Evolutionary conservation across 2,329 filamentous ascomycete species (phyloP).

Genomic region (Trichocomaceae sp.): DNA sequence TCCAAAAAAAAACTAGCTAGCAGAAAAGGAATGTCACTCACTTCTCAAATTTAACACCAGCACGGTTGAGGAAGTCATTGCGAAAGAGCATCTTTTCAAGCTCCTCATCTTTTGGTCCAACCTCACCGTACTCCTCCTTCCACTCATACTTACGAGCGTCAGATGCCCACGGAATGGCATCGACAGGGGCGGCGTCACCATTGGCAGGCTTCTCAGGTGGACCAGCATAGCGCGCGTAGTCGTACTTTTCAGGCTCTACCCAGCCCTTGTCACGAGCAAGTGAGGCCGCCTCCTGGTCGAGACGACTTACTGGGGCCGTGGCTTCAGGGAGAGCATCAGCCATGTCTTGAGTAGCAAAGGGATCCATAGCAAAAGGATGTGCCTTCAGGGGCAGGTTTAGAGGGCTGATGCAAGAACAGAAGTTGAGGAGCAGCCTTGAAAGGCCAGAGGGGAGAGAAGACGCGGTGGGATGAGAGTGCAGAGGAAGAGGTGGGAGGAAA

Average conservation of each 20-base stretch:
- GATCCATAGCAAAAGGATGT: conserved; percentile 13
- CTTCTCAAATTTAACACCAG: conserved; percentile 59
- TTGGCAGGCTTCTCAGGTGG: conserved; percentile 17
- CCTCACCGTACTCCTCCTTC: conserved; percentile 76
- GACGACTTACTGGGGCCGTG: conserved; percentile 15
- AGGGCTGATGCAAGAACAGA: not conserved
- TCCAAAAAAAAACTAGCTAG: not conserved
- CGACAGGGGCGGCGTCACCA: conserved; percentile 17
- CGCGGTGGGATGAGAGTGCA: not conserved
- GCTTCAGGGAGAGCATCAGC: conserved; percentile 19
- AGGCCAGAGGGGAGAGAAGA: not conserved
- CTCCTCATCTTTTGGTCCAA: conserved; percentile 63
- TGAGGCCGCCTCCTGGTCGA: conserved; percentile 24
- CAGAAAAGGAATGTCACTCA: conserved; percentile 34
- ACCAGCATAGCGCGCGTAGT: conserved; percentile 29
- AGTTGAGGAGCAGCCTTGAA: not conserved
- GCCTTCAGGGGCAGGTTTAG: not conserved
- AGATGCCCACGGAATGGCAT: conserved; percentile 40
- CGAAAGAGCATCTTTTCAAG: conserved; percentile 73
- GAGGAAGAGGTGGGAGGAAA: conserved; percentile 4
- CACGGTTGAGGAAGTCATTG: conserved; percentile 44
- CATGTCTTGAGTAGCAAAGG: conserved; percentile 20
- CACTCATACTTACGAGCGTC: conserved; percentile 71
- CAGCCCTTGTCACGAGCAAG: conserved; percentile 36
- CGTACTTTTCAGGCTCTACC: conserved; percentile 30